Evolutionary conservation across 1,284 basidiomycete species (phyloP), one percentile per base, ranked within the genome.

Genomic region (Cryptococcus depauperatus): DNA sequence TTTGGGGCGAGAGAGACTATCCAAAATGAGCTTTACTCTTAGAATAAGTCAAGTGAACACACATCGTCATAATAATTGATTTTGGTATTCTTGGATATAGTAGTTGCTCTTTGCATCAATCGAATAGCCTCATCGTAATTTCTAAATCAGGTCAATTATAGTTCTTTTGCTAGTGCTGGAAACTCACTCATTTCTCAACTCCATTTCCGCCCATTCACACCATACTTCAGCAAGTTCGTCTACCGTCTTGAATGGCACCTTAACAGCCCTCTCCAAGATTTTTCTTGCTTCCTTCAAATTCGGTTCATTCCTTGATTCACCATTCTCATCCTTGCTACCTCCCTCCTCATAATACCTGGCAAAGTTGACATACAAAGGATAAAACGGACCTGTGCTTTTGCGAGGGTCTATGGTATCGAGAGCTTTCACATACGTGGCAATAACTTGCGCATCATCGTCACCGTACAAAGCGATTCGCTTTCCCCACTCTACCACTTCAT

Each of bases 131-230:
- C 91, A 52, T 96, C 91, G 59, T 93, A 97, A 64, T 96, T 92
- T 55, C 91, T 92, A 63, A 38, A 46, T 53, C 21, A 57, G 51
- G 47, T 41, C n/a, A 46, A 39, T n/a, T 26, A 4, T 29, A 22
- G 9, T 30, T 19, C 2, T 21, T n/a, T 35, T 14, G 10, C 16
- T 18, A 11, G 8, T 25, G 25, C 22, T 27, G 35, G 14, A 23
- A 18, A 78, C 85, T 61, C 69, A 90, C 88, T 91, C 91, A 40
- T 93, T 85, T 29, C 95, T 79, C 38, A 98, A 76, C 68, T 99
- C 95, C 84, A 98, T 83, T 72, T 98, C 93, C 8, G 95, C 83
- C 93, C 93, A 98, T 69, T 96, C 91, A 66, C 90, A 95, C 95
- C 95, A 99, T 13, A 97, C 79, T 69, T 98, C 95, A 0, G 95